Base-by-base conservation (phyloP, 148 eudicot genomes). In the Vaccinium myrtillus region DNA sequence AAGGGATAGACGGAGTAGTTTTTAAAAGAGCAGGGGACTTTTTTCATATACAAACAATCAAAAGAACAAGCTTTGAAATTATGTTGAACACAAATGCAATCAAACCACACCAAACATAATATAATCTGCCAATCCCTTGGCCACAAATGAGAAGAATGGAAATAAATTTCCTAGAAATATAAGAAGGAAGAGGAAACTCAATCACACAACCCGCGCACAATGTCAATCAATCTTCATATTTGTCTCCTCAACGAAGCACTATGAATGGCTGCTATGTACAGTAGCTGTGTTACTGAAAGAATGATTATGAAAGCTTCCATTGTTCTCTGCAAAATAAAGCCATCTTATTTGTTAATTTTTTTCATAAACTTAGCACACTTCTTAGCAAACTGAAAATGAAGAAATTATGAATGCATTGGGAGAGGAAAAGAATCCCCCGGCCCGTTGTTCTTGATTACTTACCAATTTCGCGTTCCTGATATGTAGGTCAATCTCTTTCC, bases 271-370 rank as follows among this genome's bases (percentile, higher is more conserved):
- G 86, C 91, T 36, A 90, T 85, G 83, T 93, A 94, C 2, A 93
- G 10, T 23, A 93, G 87, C 78, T 94, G 98, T 15, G 98, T 94
- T 10, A 82, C 93, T 2, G 95, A 88, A 14, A 94, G 94, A 79
- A 94, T 94, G 10, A 93, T 92, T 6, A 89, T 63, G 90, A 94
- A 94, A 43, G 98, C 93, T 86, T 94, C 98, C 98, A 94, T 91
- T 73, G 98, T 90, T 86, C 84, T 90, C 93, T 91, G 93, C 82
- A 88, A n/a, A 86, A 49, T 1, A 55, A 14, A 54, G n/a, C 36
- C 81, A 55, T 16, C 18, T 55, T 14, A 7, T 27, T 53, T 78
- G 81, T 54, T 53, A 21, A 56, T 19, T 21, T 51, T 51, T 27
- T 58, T 58, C 46, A 6, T 49, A 25, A 30, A 58, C 48, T 75